Evolutionary conservation across 164 flowering plant genomes (phyloP), one percentile per base, ranked within the genome.

Genomic region (Platanus orientalis): DNA sequence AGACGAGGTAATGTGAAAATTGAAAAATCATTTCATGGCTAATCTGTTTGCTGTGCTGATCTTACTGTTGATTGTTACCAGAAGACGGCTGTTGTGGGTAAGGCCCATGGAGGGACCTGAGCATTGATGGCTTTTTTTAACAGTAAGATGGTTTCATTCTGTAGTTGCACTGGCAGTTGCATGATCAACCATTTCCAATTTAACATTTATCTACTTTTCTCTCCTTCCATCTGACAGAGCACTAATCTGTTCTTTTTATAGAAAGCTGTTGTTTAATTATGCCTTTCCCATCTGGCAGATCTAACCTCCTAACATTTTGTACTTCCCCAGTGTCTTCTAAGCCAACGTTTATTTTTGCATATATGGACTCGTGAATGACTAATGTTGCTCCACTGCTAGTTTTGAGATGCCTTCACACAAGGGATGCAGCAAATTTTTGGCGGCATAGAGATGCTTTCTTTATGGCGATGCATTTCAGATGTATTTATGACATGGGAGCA

Each of bases 61-160:
- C 7, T 63, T 57, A 57, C 44, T 71, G 42, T 28, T 74, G 47
- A 26, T 42, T 52, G 32, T n/a, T 47, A 28, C 57, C 75, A 80
- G 88, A 71, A 76, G 57, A 68, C 78, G 14, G 80, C 79, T 69
- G 58, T 67, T 67, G 74, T 71, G n/a, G 80, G 75, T 66, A 73
- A 83, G 64, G 82, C 83, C 57, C 76, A 68, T 58, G 86, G 82
- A 71, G 87, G 74, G 36, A 54, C 73, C 67, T 83, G 78, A 79
- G 32, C 10, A 16, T 44, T 32, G 32, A 50, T 29, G 34, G 53
- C 36, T 54, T 44, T 48, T 19, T 26, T 24, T 52, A 52, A 39
- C 52, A 62, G 71, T 71, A 64, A 66, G 80, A 53, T 65, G 29
- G 34, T 13, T 32, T 32, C 26, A 6, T 24, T 19, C 1, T 34